Evolutionary conservation across 148 eudicot species (phyloP), one percentile per base, ranked within the genome.

Genomic region (Chenopodium album): DNA sequence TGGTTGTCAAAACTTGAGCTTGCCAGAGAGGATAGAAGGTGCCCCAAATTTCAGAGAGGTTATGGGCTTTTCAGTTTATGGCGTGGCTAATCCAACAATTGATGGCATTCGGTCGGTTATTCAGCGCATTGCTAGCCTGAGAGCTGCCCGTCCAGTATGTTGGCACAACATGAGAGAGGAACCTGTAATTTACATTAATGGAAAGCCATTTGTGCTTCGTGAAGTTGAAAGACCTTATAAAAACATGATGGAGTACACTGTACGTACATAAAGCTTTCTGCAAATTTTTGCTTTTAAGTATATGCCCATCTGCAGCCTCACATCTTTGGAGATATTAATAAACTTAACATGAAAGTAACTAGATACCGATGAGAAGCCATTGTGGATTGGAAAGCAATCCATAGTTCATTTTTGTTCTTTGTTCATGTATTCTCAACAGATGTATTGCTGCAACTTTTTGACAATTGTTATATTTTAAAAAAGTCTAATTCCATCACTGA

Each of bases 91-190:
- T 87, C 98, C 98, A 71, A 95, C 98, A 16, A 77, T 91, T 82
- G 92, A 95, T 85, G 98, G 98, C 60, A 95, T 95, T 84, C 89
- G 87, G 71, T 93, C 97, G 71, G 98, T 95, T 78, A 93, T 95
- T 79, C 90, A 86, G 76, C 87, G 98, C 86, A 90, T 95, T 73
- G 91, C 93, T 66, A 89, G 94, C 82, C 89, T 88, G 32, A 93
- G 75, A 85, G 88, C 89, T 78, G 93, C 93, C 54, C 87, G 97
- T 31, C 93, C 93, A 70, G 92, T 95, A 75, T 88, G 93, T 81
- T 95, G 98, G 98, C 98, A 95, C 87, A 95, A 95, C 83, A 95
- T 95, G 98, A 88, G 98, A 87, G 98, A 95, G 86, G 98, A 95
- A 85, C 98, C 97, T 80, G 97, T 95, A 78, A 90, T 95, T 81